Evolutionary conservation across 1,284 basidiomycete genomes (phyloP).

Genomic region (Trametes versicolor): DNA sequence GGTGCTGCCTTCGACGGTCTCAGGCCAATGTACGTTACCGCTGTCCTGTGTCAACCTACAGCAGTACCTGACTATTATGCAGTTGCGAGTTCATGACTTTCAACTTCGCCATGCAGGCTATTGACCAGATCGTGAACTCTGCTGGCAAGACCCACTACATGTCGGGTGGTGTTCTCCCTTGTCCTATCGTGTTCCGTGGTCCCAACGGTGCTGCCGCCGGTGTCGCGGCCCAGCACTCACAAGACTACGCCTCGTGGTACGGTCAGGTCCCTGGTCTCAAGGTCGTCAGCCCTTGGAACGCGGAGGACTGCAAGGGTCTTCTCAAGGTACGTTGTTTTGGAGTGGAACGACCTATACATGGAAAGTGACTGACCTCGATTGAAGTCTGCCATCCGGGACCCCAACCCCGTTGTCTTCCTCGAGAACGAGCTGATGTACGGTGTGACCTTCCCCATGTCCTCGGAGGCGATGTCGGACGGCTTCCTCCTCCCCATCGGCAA

Average conservation of each 20-base stretch:
- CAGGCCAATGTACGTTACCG: constrained; percentile 77
- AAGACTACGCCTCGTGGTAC: constrained; percentile 96
- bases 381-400: constrained; percentile 95
- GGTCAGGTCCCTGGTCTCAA: constrained; percentile 97
- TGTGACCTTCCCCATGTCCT: constrained; percentile 94
- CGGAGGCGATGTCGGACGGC: constrained; percentile 95
- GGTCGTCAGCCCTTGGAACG: constrained; percentile 96
- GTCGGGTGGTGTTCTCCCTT: constrained; percentile 98
- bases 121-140: constrained; percentile 99
- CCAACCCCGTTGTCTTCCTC: constrained; percentile 97
- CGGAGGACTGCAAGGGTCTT: constrained; percentile 98
- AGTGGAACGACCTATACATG: neutral
- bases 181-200: constrained; percentile 99
- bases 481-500: constrained; percentile 98
- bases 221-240: constrained; percentile 95
- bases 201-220: constrained; percentile 99
- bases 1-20: constrained; percentile 96
- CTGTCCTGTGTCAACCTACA: constrained; percentile 32
- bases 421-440: constrained; percentile 99
- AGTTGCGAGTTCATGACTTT: constrained; percentile 99
- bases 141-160: constrained; percentile 99
- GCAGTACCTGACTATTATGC: neutral
- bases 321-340: constrained; percentile 76
- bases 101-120: constrained; percentile 97
- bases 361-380: constrained; percentile 13